Evolutionary conservation across 306 rosid genomes (phyloP).

Genomic region (Pachyrhizus erosus): DNA sequence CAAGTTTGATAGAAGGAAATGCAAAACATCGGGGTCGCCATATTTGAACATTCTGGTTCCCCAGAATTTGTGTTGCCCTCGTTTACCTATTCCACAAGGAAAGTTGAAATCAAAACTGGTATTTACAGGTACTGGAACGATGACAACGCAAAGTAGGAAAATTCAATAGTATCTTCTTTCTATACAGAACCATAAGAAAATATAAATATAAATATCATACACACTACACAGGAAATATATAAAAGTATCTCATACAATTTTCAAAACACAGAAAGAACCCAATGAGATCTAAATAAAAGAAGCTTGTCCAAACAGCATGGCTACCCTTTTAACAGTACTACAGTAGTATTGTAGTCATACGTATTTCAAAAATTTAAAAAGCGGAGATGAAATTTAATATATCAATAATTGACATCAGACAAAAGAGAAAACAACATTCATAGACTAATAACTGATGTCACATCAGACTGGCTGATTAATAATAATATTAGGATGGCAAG

Average conservation of each 20-base stretch:
- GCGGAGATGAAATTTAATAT: constrained; percentile 7
- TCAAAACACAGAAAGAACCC: background rate
- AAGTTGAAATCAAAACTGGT: constrained; percentile 28
- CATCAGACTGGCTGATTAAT: constrained; percentile 28
- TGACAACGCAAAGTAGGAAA: constrained; percentile 16
- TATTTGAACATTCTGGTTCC: constrained; percentile 96
- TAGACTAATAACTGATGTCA: constrained; percentile 4
- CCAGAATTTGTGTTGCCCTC: constrained; percentile 95
- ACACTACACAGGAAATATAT: background rate
- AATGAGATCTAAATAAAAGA: background rate
- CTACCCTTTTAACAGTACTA: too few relatives aligned
- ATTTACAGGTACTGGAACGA: constrained; percentile 10
- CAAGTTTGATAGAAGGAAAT: constrained; percentile 94
- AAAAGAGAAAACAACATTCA: background rate
- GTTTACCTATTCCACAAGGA: constrained; percentile 72
- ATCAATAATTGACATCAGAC: constrained; percentile 32
- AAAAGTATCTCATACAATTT: background rate
- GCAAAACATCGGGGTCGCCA: constrained; percentile 83
- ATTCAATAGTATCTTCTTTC: background rate
- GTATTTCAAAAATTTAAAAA: background rate
- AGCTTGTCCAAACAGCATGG: background rate
- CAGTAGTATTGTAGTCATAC: background rate
- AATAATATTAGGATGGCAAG: constrained; percentile 24
- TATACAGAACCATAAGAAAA: constrained; percentile 1
- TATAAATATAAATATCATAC: background rate